Evolutionary conservation across 805 yeast genomes (phyloP).

Genomic region (Kodamaea sagamina): DNA sequence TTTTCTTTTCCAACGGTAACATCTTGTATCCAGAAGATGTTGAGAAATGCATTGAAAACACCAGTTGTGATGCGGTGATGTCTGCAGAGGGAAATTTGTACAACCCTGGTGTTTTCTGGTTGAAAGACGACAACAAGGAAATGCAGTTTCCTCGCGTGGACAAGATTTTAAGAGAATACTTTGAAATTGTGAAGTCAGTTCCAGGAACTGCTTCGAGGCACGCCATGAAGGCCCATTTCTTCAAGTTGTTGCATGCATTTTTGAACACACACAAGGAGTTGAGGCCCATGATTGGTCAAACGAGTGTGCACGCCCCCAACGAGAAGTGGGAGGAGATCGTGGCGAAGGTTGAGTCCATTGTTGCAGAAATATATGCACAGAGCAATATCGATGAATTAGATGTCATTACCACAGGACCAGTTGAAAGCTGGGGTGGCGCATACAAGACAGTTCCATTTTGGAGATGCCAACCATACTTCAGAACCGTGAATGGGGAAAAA

Average conservation of each 20-base stretch:
- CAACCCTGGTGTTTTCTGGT: conserved; percentile 90
- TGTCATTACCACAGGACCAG: conserved; percentile 52
- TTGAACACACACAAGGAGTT: conserved; percentile 75
- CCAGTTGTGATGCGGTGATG: conserved; percentile 90
- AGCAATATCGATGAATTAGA: conserved; percentile 60
- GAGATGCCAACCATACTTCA: conserved; percentile 95
- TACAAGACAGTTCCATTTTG: conserved; percentile 87
- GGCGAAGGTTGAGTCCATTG: conserved; percentile 64
- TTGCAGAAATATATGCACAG: conserved; percentile 53
- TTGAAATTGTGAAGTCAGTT: conserved; percentile 68
- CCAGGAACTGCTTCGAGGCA: conserved; percentile 73
- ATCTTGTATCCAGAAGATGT: conserved; percentile 87
- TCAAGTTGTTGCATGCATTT: conserved; percentile 82
- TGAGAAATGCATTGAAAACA: conserved; percentile 60
- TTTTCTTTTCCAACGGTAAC: conserved; percentile 93
- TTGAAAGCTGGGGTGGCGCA: conserved; percentile 73
- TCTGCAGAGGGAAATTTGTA: conserved; percentile 93
- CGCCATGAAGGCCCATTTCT: conserved; percentile 91
- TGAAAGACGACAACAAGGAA: conserved; percentile 51
- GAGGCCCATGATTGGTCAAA: conserved; percentile 66
- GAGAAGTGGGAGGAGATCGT: conserved; percentile 56
- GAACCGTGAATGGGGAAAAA: conserved; percentile 78
- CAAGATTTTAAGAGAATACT: conserved; percentile 77
- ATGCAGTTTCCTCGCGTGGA: conserved; percentile 86
- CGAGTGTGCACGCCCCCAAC: conserved; percentile 40